Base-by-base conservation (phyloP, 371 early-diverging fungal species). In the Mucor sp. region DNA sequence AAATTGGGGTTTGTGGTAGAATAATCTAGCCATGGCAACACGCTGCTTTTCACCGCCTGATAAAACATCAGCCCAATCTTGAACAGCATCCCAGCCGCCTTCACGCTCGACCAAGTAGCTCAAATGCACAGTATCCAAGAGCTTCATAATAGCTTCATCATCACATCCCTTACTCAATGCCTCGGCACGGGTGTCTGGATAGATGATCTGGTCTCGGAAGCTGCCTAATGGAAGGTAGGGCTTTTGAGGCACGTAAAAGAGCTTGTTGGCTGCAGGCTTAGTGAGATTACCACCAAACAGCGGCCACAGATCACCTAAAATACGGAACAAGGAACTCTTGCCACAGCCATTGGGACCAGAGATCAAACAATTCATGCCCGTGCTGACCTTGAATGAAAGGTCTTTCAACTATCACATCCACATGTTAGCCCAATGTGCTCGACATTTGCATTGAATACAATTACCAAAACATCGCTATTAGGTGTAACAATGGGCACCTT, bases 201-300 rank as follows among this genome's bases (percentile, higher is more conserved):
- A 94, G 55, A 93, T 94, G 21, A 89, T 79, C 68, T 96, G 97
- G 80, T 97, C 96, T 64, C 98, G 89, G 71, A 97, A 86, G 1
- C 94, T 94, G 15, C 98, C 97, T 47, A 94, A 69, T 25, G 94
- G 90, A 71, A 97, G 85, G 72, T 97, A 97, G 7, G 98, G 97
- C 65, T 95, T 90, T 77, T 97, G 97, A 27, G 98, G 97, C 15
- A 97, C 92, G 77, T 96, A 97, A 69, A 97, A 96, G 55, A 97
- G 85, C 67, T 93, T 85, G 69, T 82, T 81, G 32, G 89, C 80
- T 66, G 87, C 83, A 33, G 96, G 96, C 70, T 94, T 94, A 11
- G 87, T 88, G 64, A 97, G 86, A 3, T 82, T 89, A 33, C 97
- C 96, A 67, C 90, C 92, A 69, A 91, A 93, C 59, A 93, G 74